phyloP scores from a whole-genome alignment of 345 rosid genomes.

The Rhizophora mangle region DNA sequence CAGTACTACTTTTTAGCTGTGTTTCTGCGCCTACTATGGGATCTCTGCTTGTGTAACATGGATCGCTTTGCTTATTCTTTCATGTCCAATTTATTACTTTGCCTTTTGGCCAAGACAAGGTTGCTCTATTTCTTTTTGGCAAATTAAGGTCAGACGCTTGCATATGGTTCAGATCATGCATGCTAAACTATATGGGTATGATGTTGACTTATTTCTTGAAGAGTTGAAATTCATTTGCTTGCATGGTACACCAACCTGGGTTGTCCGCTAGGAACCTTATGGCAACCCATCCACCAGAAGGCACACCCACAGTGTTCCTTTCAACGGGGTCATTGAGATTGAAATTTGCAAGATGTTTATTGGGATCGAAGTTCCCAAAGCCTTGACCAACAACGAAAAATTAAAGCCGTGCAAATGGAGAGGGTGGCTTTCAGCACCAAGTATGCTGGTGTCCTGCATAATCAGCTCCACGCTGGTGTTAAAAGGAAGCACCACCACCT shows the following conservation, averaged over 20 bases:
- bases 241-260: slow-evolving; percentile 14
- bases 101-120: no score
- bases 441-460: slow-evolving; percentile 16
- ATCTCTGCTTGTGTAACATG: no score
- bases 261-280: slow-evolving; percentile 17
- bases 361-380: slow-evolving; percentile 15
- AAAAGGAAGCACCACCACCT: slow-evolving; percentile 13
- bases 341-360: slow-evolving; percentile 9
- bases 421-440: slow-evolving; percentile 16
- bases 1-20: no score
- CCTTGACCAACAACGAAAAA: slow-evolving; percentile 18
- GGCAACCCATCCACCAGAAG: slow-evolving; percentile 21
- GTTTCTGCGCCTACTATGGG: no score
- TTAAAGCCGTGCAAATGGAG: slow-evolving; percentile 19
- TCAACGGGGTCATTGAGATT: slow-evolving; percentile 17
- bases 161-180: no score
- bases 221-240: background rate
- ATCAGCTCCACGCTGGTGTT: slow-evolving; percentile 16
- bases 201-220: background rate
- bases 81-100: no score
- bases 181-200: background rate
- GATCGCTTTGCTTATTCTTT: no score
- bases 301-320: slow-evolving; percentile 19
- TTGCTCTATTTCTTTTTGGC: no score
- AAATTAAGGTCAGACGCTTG: no score